Conservation (phyloP, 139 green algal species). For the Marvania coccoides region DNA sequence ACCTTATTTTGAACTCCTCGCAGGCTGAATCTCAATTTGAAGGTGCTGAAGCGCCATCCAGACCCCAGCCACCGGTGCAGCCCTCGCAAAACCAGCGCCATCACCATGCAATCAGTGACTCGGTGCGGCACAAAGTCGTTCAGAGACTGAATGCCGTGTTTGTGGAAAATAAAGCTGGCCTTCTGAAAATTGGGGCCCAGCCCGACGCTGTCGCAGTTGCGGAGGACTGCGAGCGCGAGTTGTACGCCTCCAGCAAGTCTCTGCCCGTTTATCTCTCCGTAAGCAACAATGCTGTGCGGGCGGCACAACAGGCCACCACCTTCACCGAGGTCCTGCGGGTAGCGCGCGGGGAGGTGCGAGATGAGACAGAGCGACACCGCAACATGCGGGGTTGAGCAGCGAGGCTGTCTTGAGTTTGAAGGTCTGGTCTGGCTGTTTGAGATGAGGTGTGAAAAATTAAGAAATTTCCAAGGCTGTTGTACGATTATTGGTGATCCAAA, state of each 20-base stretch:
- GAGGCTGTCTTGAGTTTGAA: background rate
- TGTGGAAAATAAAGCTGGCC: no score
- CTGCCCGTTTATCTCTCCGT: background rate
- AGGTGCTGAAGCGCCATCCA: background rate
- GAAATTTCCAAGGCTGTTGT: background rate
- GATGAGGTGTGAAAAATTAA: background rate
- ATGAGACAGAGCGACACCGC: background rate
- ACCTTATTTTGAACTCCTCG: background rate
- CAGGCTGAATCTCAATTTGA: background rate
- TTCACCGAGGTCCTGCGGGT: background rate
- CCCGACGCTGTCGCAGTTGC: background rate
- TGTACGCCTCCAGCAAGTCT: background rate
- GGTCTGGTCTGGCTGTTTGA: background rate
- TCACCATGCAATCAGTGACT: background rate
- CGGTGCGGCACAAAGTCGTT: background rate
- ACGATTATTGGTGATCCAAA: background rate
- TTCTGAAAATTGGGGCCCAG: background rate
- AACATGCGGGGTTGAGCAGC: background rate
- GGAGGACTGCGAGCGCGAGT: background rate
- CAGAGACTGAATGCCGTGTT: background rate
- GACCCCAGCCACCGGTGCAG: background rate
- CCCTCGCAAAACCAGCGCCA: background rate
- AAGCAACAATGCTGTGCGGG: background rate
- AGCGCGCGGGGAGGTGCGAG: background rate
- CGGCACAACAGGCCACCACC: background rate